Evolutionary conservation across 768 basidiomycete species (phyloP).

Genomic region (Candolleomyces aberdarensis): DNA sequence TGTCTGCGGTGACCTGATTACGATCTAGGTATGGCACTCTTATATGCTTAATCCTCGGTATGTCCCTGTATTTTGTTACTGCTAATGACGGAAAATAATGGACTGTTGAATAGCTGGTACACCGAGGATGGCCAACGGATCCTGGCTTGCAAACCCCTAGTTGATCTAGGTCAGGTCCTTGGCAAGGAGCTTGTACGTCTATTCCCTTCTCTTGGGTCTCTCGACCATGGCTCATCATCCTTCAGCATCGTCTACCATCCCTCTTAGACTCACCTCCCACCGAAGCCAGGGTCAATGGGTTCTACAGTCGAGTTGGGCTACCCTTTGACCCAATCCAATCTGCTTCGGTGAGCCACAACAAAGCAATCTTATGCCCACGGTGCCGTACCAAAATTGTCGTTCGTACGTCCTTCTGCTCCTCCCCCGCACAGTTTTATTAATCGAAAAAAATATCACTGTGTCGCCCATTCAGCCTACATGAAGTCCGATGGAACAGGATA

Average conservation of each 20-base stretch:
- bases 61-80: not conserved
- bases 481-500: constrained; percentile 44
- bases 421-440: no score
- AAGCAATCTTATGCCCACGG: not conserved
- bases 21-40: constrained; percentile 31
- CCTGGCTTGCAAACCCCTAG: not conserved
- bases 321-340: not conserved
- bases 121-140: constrained; percentile 24
- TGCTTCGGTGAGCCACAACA: not conserved
- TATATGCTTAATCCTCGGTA: constrained; percentile 32
- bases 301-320: not conserved
- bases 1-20: not conserved
- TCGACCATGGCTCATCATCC: not conserved
- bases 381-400: not conserved
- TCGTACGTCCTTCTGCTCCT: not conserved
- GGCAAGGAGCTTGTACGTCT: not conserved
- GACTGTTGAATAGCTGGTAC: constrained; percentile 2
- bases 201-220: not conserved
- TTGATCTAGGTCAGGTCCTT: not conserved
- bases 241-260: not conserved
- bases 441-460: no score
- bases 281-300: not conserved
- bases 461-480: constrained; percentile 32
- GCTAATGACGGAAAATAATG: not conserved
- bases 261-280: not conserved